Evolutionary conservation across 257 asterid genomes (phyloP).

Genomic region (Verbena officinalis): DNA sequence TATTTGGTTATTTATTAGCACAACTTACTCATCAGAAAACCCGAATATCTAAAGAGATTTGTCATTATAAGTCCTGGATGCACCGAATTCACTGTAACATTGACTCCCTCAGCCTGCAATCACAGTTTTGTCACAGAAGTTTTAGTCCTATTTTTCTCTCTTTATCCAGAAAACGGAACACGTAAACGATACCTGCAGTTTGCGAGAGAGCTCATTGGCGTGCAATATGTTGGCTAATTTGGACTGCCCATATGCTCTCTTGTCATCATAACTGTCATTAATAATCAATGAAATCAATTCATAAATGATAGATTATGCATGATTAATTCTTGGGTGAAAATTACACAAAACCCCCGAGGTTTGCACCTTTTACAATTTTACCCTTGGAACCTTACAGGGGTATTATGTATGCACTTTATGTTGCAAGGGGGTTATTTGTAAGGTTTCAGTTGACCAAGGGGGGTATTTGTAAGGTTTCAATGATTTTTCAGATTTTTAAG

Average conservation of each 20-base stretch:
- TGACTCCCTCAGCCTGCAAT: constrained; percentile 79
- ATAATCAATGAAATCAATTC: background rate
- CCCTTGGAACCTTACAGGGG: too few species aligned
- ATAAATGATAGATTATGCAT: background rate
- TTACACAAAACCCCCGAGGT: too few species aligned
- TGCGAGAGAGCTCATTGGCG: constrained; percentile 77
- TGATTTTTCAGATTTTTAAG: too few species aligned
- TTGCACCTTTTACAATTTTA: too few species aligned
- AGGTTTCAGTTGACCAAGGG: too few species aligned
- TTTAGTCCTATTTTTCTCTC: background rate
- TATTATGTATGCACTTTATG: too few species aligned
- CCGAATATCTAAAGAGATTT: constrained; percentile 70
- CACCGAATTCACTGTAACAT: constrained; percentile 77
- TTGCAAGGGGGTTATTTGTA: too few species aligned
- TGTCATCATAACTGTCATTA: constrained; percentile 63
- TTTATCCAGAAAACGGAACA: too few species aligned
- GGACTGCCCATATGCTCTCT: constrained; percentile 88
- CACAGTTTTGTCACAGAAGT: background rate
- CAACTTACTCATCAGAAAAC: constrained; percentile 51
- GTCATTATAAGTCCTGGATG: constrained; percentile 94
- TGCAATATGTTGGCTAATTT: constrained; percentile 82
- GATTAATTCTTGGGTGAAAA: too few species aligned
- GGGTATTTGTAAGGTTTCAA: too few species aligned
- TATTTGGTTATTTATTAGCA: background rate
- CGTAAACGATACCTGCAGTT: constrained; percentile 53